Evolutionary conservation across 805 yeast species (phyloP).

Genomic region (Candida sphagnicola): DNA sequence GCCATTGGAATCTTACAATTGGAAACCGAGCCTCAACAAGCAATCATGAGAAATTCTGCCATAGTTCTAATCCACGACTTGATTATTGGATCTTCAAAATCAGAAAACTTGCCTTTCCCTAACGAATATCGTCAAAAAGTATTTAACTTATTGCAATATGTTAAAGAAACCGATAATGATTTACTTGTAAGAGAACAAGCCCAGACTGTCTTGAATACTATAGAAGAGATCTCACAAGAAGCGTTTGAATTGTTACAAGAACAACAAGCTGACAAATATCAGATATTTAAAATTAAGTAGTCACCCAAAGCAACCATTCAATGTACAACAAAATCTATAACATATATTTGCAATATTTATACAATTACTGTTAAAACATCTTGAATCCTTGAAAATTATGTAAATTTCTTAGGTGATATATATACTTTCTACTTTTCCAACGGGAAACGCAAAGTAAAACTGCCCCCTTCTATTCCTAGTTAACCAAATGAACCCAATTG

Average conservation of each 20-base stretch:
- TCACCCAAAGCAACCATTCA: too few relatives aligned
- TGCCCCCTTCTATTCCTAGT: too few relatives aligned
- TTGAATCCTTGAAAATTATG: too few relatives aligned
- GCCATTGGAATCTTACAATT: conserved; percentile 67
- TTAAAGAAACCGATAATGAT: conserved; percentile 49
- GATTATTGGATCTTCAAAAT: conserved; percentile 41
- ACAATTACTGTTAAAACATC: too few relatives aligned
- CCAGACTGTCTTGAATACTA: conserved; percentile 23
- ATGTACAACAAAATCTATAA: too few relatives aligned
- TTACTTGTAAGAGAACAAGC: conserved; percentile 60
- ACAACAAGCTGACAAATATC: neutral
- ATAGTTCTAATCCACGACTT: conserved; percentile 64
- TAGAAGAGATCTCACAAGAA: conserved; percentile 19
- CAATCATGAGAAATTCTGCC: conserved; percentile 72
- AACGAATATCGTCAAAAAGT: conserved; percentile 42
- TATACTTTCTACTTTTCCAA: too few relatives aligned
- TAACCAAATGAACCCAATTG: too few relatives aligned
- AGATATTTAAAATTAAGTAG: neutral
- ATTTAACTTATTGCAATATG: conserved; percentile 39
- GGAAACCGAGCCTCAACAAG: conserved; percentile 43
- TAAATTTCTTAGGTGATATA: too few relatives aligned
- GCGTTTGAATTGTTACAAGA: conserved; percentile 9
- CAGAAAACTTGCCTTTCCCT: conserved; percentile 50
- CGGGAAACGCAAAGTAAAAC: too few relatives aligned
- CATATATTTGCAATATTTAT: too few relatives aligned